Conservation (phyloP, 1,139 yeast species). For the Scheffersomyces titani region DNA sequence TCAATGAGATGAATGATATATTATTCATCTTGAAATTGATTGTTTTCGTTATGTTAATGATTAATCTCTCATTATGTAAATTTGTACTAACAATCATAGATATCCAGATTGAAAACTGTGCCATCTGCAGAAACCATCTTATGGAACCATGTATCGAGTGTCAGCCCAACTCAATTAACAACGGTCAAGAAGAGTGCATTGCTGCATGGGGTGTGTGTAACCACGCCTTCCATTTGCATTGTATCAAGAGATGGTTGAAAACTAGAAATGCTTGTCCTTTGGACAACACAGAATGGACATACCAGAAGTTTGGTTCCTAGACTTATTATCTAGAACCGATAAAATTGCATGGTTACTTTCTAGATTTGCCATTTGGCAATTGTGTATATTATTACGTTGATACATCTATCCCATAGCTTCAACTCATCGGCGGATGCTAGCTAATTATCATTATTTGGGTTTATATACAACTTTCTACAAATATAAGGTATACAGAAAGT, state of each 20-base stretch:
- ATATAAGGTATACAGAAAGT: not conserved
- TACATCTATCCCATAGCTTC: not conserved
- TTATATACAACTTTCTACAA: not conserved
- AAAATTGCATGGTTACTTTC: not conserved
- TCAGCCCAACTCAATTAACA: conserved; percentile 74
- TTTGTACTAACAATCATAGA: conserved; percentile 38
- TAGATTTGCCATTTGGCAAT: not conserved
- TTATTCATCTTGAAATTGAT: not conserved
- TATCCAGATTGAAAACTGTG: conserved; percentile 93
- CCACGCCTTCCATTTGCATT: conserved; percentile 93
- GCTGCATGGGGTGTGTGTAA: conserved; percentile 98
- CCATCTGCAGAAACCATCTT: conserved; percentile 95
- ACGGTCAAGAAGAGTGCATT: conserved; percentile 78
- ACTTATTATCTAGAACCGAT: not conserved
- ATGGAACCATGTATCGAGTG: conserved; percentile 99
- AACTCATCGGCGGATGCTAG: not conserved
- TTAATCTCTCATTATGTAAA: not conserved
- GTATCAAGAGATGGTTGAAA: conserved; percentile 94
- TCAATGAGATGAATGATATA: not conserved
- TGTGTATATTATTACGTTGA: not conserved
- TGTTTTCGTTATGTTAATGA: not conserved
- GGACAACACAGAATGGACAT: conserved; percentile 92
- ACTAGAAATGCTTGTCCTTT: conserved; percentile 98
- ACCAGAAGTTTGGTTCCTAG: conserved; percentile 70
- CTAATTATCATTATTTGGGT: not conserved